phyloP scores from a whole-genome alignment of 2,329 filamentous ascomycete genomes.

The Pestalotiopsis sp. region DNA sequence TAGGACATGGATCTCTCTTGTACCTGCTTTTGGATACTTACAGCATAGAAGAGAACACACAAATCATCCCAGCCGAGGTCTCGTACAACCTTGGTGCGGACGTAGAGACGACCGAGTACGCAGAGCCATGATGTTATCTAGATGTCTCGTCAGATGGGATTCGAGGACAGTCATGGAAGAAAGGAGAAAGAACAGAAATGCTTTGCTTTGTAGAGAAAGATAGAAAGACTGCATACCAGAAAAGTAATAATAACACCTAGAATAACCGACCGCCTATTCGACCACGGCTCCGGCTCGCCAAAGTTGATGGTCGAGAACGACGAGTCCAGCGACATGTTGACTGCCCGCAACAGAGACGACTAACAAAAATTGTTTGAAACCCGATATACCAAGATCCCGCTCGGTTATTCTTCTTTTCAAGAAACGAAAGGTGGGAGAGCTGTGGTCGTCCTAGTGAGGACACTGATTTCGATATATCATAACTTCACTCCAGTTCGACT shows the following conservation, averaged over 20 bases:
- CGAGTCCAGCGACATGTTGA: constrained; percentile 3
- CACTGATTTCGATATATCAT: not conserved
- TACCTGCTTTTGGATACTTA: constrained; percentile 10
- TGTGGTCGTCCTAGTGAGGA: not conserved
- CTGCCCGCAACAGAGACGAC: not conserved
- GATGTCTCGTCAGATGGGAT: not conserved
- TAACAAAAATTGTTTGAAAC: not conserved
- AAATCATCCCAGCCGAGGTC: constrained; percentile 30
- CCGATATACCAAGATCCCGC: constrained; percentile 9
- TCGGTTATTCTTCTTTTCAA: not conserved
- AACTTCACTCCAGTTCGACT: not conserved
- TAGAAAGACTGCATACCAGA: constrained; percentile 21
- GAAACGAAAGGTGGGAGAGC: constrained; percentile 4
- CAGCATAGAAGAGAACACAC: constrained; percentile 24
- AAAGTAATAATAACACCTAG: constrained; percentile 31
- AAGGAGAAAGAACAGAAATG: not conserved
- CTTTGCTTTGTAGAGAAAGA: not conserved
- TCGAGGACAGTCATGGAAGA: too few species aligned
- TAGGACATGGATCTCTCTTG: not conserved
- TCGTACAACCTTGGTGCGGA: constrained; percentile 23
- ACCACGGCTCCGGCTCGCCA: constrained; percentile 29
- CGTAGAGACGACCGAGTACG: constrained; percentile 29
- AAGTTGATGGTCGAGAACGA: constrained; percentile 23
- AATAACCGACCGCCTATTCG: constrained; percentile 31
- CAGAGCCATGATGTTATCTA: constrained; percentile 33